These are phyloP conservation scores for Pseudovirgaria hyperparasitica DNA, from an alignment of 2,329 filamentous ascomycete genomes.

Conservation along the genomic window DNA sequence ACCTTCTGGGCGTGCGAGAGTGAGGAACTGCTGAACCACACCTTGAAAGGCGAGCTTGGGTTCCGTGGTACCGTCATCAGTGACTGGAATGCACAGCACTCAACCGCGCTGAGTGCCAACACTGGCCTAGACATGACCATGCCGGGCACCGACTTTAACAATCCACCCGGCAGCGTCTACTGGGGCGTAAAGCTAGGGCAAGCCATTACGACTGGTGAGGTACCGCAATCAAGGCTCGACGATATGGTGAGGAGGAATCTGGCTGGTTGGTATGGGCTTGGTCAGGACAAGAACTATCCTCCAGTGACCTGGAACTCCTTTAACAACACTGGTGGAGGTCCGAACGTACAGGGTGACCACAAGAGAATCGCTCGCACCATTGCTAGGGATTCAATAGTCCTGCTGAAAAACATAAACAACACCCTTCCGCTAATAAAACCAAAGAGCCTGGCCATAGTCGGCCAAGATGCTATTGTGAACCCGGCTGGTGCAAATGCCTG, in stretches of 20 bases:
- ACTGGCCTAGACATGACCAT: constrained; percentile 44
- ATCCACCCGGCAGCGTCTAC: constrained; percentile 32
- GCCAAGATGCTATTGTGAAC: constrained; percentile 70
- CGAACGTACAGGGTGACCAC: constrained; percentile 28
- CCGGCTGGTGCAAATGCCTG: constrained; percentile 69
- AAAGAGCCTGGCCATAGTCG: constrained; percentile 53
- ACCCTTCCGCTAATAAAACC: constrained; percentile 55
- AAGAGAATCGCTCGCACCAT: constrained; percentile 25
- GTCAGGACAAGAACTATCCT: constrained; percentile 33
- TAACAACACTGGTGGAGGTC: constrained; percentile 21
- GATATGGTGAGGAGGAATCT: constrained; percentile 33
- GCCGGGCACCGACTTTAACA: constrained; percentile 32
- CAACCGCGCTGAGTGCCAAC: constrained; percentile 30
- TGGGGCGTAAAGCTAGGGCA: constrained; percentile 43
- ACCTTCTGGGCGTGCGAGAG: constrained; percentile 39
- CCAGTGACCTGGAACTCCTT: constrained; percentile 33
- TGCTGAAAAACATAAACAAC: constrained; percentile 51
- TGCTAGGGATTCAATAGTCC: constrained; percentile 35
- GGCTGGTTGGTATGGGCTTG: constrained; percentile 36
- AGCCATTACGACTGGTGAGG: constrained; percentile 38
- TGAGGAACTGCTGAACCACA: constrained; percentile 33
- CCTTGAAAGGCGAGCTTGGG: constrained; percentile 39
- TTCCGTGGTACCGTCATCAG: constrained; percentile 35
- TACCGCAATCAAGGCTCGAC: constrained; percentile 25
- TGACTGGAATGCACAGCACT: constrained; percentile 35